Evolutionary conservation across 805 yeast genomes (phyloP), one percentile per base, ranked within the genome.

Genomic region (Starmerella vitae): DNA sequence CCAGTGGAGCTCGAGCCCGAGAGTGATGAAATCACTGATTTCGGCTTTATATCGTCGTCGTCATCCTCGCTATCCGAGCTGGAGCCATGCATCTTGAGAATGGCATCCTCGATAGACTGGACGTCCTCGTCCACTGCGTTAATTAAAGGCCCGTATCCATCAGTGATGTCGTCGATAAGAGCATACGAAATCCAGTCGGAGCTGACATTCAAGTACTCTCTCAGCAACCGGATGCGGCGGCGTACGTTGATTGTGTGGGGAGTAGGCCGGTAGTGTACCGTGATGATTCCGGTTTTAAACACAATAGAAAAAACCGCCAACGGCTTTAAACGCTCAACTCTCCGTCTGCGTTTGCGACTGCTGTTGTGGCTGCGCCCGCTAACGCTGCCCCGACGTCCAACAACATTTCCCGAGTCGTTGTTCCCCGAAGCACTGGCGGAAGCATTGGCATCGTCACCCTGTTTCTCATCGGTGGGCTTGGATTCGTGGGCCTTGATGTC

Each of bases 151-250:
- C 93, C 97, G 65, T 83, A 91, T 0, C 93, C 93, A 65, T 91
- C 98, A 0, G 96, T 88, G 47, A 91, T 83, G 57, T 91, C 97
- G 63, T 91, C 98, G 50, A 91, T 83, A 46, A 91, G 63, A 0
- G 97, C 97, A 61, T 91, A 91, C 1, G 95, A 88, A 33, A 91
- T 78, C 98, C 98, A 91, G 58, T 91, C 97, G 0, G 96, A 75
- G 2, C 88, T 74, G 4, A 91, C 94, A 2, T 82, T 83, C 45
- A 91, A 64, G 54, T 86, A 88, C 57, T 91, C 98, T 45, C 78
- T 69, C 46, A 88, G 66, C 46, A 91, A 63, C 41, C 98, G 68
- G 0, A 94, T 93, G 57, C 98, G 73, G 57, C 97, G 71, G 50
- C 98, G 72, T 24, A 91, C 98, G 54, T 91, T 91, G 35, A 85